Conservation (phyloP, 2,329 filamentous ascomycete species). For the Balansia obtecta region DNA sequence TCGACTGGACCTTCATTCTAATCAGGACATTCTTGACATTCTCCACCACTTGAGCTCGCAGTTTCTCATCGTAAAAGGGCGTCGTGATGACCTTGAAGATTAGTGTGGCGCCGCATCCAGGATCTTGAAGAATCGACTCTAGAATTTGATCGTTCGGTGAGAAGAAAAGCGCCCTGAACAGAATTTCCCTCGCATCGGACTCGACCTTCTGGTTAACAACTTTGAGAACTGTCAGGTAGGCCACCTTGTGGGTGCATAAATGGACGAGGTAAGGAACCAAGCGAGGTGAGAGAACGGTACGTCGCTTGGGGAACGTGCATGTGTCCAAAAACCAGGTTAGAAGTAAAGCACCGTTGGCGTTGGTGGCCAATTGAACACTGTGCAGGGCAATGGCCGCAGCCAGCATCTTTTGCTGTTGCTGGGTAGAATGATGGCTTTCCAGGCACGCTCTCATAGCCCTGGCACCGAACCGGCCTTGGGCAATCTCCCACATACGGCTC, state of each 20-base stretch:
- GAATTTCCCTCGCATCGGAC: constrained; percentile 77
- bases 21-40: constrained; percentile 83
- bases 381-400: constrained; percentile 92
- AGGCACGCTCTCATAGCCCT: constrained; percentile 93
- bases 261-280: constrained; percentile 89
- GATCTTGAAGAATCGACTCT: constrained; percentile 83
- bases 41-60: constrained; percentile 77
- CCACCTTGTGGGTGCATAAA: constrained; percentile 96
- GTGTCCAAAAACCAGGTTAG: constrained; percentile 98
- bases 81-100: constrained; percentile 99
- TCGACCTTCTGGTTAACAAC: constrained; percentile 97
- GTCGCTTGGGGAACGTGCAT: constrained; percentile 85
- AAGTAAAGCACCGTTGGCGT: constrained; percentile 85
- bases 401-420: constrained; percentile 90
- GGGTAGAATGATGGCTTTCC: constrained; percentile 88
- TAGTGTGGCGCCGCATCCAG: constrained; percentile 81
- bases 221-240: constrained; percentile 92
- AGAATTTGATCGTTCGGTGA: constrained; percentile 74
- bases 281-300: constrained; percentile 81
- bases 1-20: constrained; percentile 83
- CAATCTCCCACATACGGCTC: constrained; percentile 81
- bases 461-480: constrained; percentile 87
- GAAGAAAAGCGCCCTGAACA: constrained; percentile 87
- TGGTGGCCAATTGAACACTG: constrained; percentile 91
- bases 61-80: constrained; percentile 89